Base-by-base conservation (phyloP, 306 rosid species). In the Amphicarpaea edgeworthii region DNA sequence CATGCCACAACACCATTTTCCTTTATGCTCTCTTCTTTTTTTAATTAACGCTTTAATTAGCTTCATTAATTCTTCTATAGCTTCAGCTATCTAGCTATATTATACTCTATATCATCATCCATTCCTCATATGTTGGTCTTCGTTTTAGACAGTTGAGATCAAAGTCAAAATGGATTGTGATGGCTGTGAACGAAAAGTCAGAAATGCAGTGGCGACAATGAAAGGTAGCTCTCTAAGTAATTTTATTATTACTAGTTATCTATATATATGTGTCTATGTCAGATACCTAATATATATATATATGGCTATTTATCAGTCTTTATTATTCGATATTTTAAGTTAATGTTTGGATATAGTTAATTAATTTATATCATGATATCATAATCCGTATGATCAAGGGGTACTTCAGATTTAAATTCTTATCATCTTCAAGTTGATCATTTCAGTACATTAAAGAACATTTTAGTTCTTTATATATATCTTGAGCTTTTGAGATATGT, bases 151-250 rank as follows among this genome's bases (percentile, higher is more conserved):
- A 65, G 97, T 89, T 37, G 94, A 91, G 77, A 89, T 91, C 85
- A 91, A 91, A 84, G 92, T 91, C 32, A 91, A 91, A 84, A 91
- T 91, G 92, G 97, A 91, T 76, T 91, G 97, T n/a, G 96, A 91
- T 85, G 98, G 98, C 28, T 93, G 98, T 59, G 98, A 93, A 89
- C 75, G 98, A 75, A 87, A 83, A 82, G 91, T 93, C 43, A 85
- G 86, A 86, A 80, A 89, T 50, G 91, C 93, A 45, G 91, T 89
- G 46, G 84, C 92, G 58, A 46, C 77, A 49, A 89, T 93, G 88
- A 90, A 82, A 93, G 98, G 96, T 92, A n/a, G n/a, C n/a, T n/a
- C n/a, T 73, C 46, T 38, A 26, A 42, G 91, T 88, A 34, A 8
- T 15, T 73, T 30, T 55, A 68, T 30, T 10, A 34, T 47, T 38